Evolutionary conservation across 148 eudicot species (phyloP), one percentile per base, ranked within the genome.

Genomic region (Camellia granthamiana): DNA sequence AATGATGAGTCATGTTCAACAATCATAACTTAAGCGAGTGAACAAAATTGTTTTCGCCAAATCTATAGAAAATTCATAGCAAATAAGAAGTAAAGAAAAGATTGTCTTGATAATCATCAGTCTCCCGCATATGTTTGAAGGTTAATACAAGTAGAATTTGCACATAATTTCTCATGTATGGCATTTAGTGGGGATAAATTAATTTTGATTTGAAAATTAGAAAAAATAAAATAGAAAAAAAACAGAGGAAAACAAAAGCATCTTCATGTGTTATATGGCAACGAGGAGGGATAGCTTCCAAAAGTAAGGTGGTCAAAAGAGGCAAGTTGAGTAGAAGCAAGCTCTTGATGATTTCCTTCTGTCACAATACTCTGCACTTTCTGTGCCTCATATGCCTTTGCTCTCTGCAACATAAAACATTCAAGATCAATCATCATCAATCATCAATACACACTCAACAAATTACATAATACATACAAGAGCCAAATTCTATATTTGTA

Each of bases 241-340:
- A 10, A 64, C 21, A 49, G 46, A 65, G 47, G 66, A 51, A 66
- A 82, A 46, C 46, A 55, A 75, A 72, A 77, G 56, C 60, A 79
- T 73, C 62, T 69, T 84, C 80, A 84, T 75, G 74, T 78, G 74
- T 42, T 67, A 56, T 69, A 54, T 16, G 80, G 80, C 74, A 78
- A 78, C 55, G 78, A 62, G 64, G 78, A 62, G 64, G 83, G 82
- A 73, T 74, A 84, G 83, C 51, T 78, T 62, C 88, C 90, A 88
- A 88, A 90, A 65, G 69, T 79, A 70, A 62, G 81, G 87, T 90
- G 81, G 87, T 90, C 93, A 84, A 88, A 77, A 80, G 72, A 88
- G 84, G 84, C 90, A 87, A 82, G 81, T 83, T 89, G 89, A 81
- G 83, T 72, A 82, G 84, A 81, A 76, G 83, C 78, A 78, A 83